Evolutionary conservation across 2,329 filamentous ascomycete species (phyloP).

Genomic region (Aspergillus ibericus): DNA sequence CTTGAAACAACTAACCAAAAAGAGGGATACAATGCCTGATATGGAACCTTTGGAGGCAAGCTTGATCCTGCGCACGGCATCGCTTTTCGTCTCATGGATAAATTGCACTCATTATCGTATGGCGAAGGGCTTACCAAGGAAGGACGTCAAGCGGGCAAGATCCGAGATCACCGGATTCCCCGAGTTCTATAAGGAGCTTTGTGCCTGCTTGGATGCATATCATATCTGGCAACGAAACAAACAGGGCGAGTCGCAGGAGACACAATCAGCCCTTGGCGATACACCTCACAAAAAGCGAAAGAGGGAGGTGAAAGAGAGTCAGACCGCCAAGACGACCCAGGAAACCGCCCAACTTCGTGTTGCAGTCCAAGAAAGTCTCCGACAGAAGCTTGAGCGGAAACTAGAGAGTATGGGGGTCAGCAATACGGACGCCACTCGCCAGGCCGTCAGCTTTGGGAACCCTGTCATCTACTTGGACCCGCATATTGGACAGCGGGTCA

Average conservation of each 20-base stretch:
- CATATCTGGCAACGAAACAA: slow-evolving; percentile 12
- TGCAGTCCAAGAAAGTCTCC: slow-evolving; percentile 56
- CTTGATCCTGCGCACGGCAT: slow-evolving; percentile 26
- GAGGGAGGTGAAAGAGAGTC: slow-evolving; percentile 49
- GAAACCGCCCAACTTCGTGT: slow-evolving; percentile 56
- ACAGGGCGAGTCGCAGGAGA: neutral
- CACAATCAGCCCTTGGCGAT: slow-evolving; percentile 1
- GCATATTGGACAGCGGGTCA: slow-evolving; percentile 65
- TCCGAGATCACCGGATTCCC: slow-evolving; percentile 25
- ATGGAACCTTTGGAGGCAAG: slow-evolving; percentile 8
- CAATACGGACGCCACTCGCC: slow-evolving; percentile 45
- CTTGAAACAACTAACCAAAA: slow-evolving; percentile 15
- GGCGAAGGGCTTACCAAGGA: slow-evolving; percentile 21
- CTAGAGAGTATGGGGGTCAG: slow-evolving; percentile 33
- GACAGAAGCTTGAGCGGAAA: slow-evolving; percentile 33
- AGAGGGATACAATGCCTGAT: slow-evolving; percentile 5
- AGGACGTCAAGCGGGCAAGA: slow-evolving; percentile 24
- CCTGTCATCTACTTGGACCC: slow-evolving; percentile 57
- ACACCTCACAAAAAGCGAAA: slow-evolving; percentile 51
- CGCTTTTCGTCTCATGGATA: slow-evolving; percentile 36
- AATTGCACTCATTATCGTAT: slow-evolving; percentile 21
- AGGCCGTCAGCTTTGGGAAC: slow-evolving; percentile 48
- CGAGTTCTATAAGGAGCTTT: slow-evolving; percentile 33
- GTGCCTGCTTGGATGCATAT: slow-evolving; percentile 21
- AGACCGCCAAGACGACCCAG: slow-evolving; percentile 55